Evolutionary conservation across 441 rosid species (phyloP), one percentile per base, ranked within the genome.

Genomic region (Pelargonium cotyledonis): DNA sequence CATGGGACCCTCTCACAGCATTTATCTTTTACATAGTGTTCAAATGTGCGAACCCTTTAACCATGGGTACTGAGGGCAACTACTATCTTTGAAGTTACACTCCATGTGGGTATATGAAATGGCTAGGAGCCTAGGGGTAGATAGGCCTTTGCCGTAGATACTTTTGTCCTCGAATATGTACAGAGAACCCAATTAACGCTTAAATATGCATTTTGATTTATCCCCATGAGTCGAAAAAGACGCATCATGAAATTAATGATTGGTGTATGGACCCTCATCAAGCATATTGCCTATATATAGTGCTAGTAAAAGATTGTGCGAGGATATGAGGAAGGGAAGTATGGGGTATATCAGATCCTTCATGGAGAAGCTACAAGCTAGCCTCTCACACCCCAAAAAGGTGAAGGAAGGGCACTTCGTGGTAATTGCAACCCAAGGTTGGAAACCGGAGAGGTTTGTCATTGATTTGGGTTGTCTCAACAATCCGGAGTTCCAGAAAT

Each of bases 401-500:
- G 21, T 81, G 58, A 77, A 69, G 72, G 79, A 77, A 70, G 83
- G 83, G 21, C 81, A 79, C 66, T 80, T 85, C 19, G 84, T 80
- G 16, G 86, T 82, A 51, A 68, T 82, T 68, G 88, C 86, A 0
- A 75, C 73, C 5, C 61, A 77, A 66, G 82, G 83, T 19, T 76
- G 79, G 69, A 67, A 53, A 57, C 75, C 75, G 5, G 67, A 69
- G 69, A 72, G 80, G 70, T 69, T 80, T 47, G 23, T 75, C 6
- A 60, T 81, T 55, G 70, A 71, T 58, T 21, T 81, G 55, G 72
- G 66, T 12, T 73, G 68, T 64, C 70, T 84, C 14, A 69, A 61
- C 61, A 64, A 79, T 63, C 84, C 77, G 6, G 75, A 68, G 51
- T 84, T 84, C 76, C 15, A 72, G 31, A 72, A 73, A 67, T 47